Percentiles rank a stretch among this genome's conserved stretches.
phyloP scores from a whole-genome alignment of 768 basidiomycete species.

The Candolleomyces aberdarensis region DNA sequence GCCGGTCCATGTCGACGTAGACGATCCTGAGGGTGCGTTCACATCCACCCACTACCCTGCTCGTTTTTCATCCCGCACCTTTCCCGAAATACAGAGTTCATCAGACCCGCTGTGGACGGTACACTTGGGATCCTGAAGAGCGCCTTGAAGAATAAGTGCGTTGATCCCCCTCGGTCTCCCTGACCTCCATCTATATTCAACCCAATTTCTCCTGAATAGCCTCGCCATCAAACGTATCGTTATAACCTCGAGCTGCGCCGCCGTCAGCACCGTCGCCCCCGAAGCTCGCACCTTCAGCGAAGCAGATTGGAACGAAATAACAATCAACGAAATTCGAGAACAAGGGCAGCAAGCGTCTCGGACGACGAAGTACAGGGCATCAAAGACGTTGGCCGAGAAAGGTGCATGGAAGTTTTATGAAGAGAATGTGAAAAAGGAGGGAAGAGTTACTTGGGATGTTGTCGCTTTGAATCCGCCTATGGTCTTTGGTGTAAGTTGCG shows the following conservation, averaged over 20 bases:
- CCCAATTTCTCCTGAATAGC: conserved; percentile 19
- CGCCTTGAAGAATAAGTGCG: conserved; percentile 51
- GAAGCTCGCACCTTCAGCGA: conserved; percentile 39
- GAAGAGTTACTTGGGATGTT: conserved; percentile 40
- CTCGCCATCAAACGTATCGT: conserved; percentile 61
- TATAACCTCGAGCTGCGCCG: conserved; percentile 60
- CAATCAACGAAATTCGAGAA: conserved; percentile 41
- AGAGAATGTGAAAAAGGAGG: conserved; percentile 20
- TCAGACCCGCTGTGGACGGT: conserved; percentile 69
- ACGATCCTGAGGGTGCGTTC: conserved; percentile 35
- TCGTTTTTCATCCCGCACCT: not conserved
- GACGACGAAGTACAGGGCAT: conserved; percentile 53
- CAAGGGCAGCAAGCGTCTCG: conserved; percentile 42
- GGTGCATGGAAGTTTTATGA: conserved; percentile 43
- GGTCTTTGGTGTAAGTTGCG: conserved; percentile 24
- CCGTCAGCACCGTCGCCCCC: conserved; percentile 32
- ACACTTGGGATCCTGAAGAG: conserved; percentile 62
- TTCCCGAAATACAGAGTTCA: conserved; percentile 47
- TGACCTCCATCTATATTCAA: too few species aligned
- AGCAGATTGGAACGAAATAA: conserved; percentile 58
- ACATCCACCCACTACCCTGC: too few species aligned
- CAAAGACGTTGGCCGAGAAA: conserved; percentile 66
- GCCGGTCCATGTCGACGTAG: conserved; percentile 46
- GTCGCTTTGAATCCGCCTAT: conserved; percentile 53
- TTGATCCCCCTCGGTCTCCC: not conserved